phyloP scores from a whole-genome alignment of 441 rosid species.

The Adansonia gregorii region DNA sequence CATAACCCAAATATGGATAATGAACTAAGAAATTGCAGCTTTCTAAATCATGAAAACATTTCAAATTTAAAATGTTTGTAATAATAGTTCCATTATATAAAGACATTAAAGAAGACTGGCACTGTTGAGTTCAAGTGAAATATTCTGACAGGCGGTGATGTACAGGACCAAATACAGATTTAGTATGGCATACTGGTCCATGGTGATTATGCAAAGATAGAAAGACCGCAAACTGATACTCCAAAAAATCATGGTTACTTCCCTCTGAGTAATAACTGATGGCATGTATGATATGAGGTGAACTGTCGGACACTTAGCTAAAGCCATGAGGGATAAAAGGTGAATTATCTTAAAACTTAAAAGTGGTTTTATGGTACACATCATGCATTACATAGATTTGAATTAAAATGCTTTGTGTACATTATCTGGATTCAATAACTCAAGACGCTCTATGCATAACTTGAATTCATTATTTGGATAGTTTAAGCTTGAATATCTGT shows the following conservation, averaged over 20 bases:
- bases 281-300: background rate
- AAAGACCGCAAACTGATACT: slow-evolving; percentile 2
- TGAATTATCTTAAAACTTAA: background rate
- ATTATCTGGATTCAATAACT: background rate
- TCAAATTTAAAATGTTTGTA: slow-evolving; percentile 11
- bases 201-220: slow-evolving; percentile 11
- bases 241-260: background rate
- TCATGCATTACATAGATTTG: slow-evolving; percentile 9
- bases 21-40: background rate
- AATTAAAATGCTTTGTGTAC: background rate
- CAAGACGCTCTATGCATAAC: slow-evolving; percentile 2
- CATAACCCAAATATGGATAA: slow-evolving; percentile 5
- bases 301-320: background rate
- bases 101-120: slow-evolving; percentile 7
- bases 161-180: slow-evolving; percentile 9
- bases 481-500: slow-evolving; percentile 3
- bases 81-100: slow-evolving; percentile 5
- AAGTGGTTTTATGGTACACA: background rate
- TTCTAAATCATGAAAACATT: slow-evolving; percentile 10
- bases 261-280: background rate
- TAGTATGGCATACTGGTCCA: background rate
- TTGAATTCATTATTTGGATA: slow-evolving; percentile 18
- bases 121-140: slow-evolving; percentile 1
- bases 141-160: background rate
- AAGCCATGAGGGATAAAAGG: background rate